phyloP scores from a whole-genome alignment of 75 land plant genomes.

The Picea sitchensis region DNA sequence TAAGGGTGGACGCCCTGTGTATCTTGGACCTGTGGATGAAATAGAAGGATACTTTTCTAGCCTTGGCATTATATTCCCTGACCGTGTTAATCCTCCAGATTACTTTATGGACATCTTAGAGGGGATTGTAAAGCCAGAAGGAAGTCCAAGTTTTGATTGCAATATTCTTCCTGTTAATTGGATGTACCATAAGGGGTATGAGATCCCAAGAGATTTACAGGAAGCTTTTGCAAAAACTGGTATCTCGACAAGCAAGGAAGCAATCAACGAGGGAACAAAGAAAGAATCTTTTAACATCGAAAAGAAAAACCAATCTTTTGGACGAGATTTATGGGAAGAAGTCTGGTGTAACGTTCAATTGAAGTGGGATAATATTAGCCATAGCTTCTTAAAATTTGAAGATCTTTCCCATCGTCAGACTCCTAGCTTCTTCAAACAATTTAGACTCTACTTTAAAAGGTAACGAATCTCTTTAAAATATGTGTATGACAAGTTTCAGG shows the following conservation, averaged over 20 bases:
- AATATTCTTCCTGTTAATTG: conserved; percentile 76
- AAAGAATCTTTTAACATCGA: conserved; percentile 4
- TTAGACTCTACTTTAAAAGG: conserved; percentile 70
- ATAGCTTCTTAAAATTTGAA: conserved; percentile 30
- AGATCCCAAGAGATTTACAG: conserved; percentile 73
- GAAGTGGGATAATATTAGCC: conserved; percentile 52
- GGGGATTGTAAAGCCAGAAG: conserved; percentile 63
- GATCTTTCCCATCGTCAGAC: conserved; percentile 80
- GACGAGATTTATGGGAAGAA: conserved; percentile 74
- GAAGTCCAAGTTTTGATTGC: conserved; percentile 37
- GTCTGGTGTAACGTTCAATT: conserved; percentile 38
- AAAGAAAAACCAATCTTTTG: conserved; percentile 35
- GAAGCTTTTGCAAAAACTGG: conserved; percentile 13
- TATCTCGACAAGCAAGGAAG: not conserved
- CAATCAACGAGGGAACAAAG: not conserved
- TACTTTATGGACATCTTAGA: conserved; percentile 91
- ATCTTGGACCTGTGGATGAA: conserved; percentile 82
- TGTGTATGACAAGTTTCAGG: conserved; percentile 2
- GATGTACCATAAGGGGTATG: conserved; percentile 87
- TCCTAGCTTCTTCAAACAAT: conserved; percentile 63
- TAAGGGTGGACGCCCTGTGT: conserved; percentile 86
- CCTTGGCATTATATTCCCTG: conserved; percentile 84
- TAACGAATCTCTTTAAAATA: conserved; percentile 18
- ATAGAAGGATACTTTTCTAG: conserved; percentile 81
- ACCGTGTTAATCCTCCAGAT: conserved; percentile 95